These are phyloP conservation scores for Ilyonectria sp. DNA, from an alignment of 2,329 filamentous ascomycete species.

Conservation along the genomic window DNA sequence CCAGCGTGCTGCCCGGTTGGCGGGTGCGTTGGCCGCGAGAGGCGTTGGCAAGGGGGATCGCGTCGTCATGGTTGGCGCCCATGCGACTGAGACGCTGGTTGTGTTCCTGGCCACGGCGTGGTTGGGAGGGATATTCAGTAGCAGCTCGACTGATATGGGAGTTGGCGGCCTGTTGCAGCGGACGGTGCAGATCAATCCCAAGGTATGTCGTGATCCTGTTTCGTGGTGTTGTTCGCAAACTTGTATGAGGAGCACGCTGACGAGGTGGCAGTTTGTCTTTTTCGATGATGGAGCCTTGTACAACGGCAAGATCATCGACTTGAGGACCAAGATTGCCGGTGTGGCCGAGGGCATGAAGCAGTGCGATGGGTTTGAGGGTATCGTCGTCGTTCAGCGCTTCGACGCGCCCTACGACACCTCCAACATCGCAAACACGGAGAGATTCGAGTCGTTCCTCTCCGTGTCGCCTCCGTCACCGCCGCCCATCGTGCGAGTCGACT, in stretches of 20 bases:
- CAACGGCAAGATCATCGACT: conserved; percentile 81
- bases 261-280: conserved; percentile 73
- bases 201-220: conserved; percentile 55
- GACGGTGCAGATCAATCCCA: conserved; percentile 81
- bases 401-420: conserved; percentile 71
- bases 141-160: conserved; percentile 87
- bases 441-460: conserved; percentile 62
- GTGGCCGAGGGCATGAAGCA: conserved; percentile 76
- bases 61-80: conserved; percentile 81
- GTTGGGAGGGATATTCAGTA: conserved; percentile 83
- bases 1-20: conserved; percentile 68
- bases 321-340: conserved; percentile 80
- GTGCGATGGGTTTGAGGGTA: conserved; percentile 72
- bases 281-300: conserved; percentile 87
- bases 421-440: conserved; percentile 63
- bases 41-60: conserved; percentile 82
- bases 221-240: neutral
- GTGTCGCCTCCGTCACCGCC: conserved; percentile 54
- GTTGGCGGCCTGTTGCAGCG: conserved; percentile 83
- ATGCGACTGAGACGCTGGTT: conserved; percentile 81
- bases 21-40: conserved; percentile 75
- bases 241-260: conserved; percentile 6
- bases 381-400: conserved; percentile 79
- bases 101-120: conserved; percentile 80
- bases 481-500: conserved; percentile 73